Evolutionary conservation across 2,329 filamentous ascomycete genomes (phyloP).

Genomic region (Aspergillus pseudonomiae): DNA sequence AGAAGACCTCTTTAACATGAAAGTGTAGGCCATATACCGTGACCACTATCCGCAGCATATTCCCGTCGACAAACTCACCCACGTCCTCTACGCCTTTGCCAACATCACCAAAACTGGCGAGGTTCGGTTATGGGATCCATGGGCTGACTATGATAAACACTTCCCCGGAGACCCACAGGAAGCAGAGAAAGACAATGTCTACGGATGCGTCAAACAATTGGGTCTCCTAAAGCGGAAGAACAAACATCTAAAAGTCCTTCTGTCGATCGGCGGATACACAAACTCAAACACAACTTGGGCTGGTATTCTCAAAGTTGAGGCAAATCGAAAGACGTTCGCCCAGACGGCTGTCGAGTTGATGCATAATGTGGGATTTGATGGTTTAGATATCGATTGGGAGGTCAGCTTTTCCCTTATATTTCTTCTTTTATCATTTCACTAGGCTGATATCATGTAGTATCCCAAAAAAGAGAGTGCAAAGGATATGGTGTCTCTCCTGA

Average conservation of each 20-base stretch:
- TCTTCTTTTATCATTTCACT: no score
- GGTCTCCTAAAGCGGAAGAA: slow-evolving; percentile 75
- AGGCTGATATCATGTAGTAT: slow-evolving; percentile 27
- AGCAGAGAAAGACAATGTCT: slow-evolving; percentile 71
- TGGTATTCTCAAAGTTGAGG: slow-evolving; percentile 62
- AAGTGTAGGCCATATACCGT: slow-evolving; percentile 73
- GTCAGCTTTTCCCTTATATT: slow-evolving; percentile 2
- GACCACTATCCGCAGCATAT: slow-evolving; percentile 86
- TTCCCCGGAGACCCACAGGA: slow-evolving; percentile 69
- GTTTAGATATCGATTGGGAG: slow-evolving; percentile 49
- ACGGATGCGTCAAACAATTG: slow-evolving; percentile 77
- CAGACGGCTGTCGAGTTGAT: slow-evolving; percentile 71
- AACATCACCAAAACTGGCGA: slow-evolving; percentile 82
- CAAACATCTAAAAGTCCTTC: slow-evolving; percentile 74
- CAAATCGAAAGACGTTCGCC: slow-evolving; percentile 66
- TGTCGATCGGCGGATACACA: slow-evolving; percentile 83
- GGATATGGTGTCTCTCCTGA: slow-evolving; percentile 40
- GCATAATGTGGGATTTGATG: slow-evolving; percentile 72
- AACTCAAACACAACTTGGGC: slow-evolving; percentile 72
- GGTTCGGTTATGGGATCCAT: slow-evolving; percentile 73
- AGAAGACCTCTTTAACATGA: neutral
- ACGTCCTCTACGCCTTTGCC: slow-evolving; percentile 89
- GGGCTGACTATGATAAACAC: slow-evolving; percentile 69
- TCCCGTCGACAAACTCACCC: slow-evolving; percentile 68
- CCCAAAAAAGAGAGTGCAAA: slow-evolving; percentile 37